Percentiles rank a stretch among this genome's conserved stretches.
Conservation (phyloP, 129 eudicot genomes). For the Ambrosia artemisiifolia region DNA sequence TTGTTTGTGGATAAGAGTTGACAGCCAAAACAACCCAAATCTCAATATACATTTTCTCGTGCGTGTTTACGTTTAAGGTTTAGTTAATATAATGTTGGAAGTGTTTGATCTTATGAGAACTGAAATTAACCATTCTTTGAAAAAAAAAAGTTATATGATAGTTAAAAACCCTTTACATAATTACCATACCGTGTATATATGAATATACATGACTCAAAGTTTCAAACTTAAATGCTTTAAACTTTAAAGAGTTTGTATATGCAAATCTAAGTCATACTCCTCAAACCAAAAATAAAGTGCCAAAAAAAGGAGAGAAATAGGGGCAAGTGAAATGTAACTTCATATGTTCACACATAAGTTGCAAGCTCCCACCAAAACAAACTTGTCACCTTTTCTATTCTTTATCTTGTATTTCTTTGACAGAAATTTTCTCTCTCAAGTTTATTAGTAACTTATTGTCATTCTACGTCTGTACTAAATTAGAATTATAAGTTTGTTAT, state of each 20-base stretch:
- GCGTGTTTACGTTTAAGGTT: no score
- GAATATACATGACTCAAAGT: background rate
- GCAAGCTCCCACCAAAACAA: constrained; percentile 15
- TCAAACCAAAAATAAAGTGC: constrained; percentile 16
- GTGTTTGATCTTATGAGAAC: background rate
- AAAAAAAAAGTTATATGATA: background rate
- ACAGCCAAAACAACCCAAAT: background rate
- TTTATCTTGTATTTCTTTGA: constrained; percentile 9
- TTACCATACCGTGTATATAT: no score
- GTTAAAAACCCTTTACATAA: background rate
- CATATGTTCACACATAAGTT: constrained; percentile 16
- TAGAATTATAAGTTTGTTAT: background rate
- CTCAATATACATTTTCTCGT: background rate
- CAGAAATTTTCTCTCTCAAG: background rate
- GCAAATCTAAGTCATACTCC: constrained; percentile 22
- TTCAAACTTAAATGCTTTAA: background rate
- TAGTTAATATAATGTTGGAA: no score
- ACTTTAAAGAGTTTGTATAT: background rate
- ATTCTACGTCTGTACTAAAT: background rate
- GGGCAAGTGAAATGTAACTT: constrained; percentile 25
- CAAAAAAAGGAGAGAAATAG: background rate
- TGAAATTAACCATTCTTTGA: background rate
- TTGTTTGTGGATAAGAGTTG: background rate
- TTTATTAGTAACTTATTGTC: background rate
- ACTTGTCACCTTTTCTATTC: constrained; percentile 9